A percentile compares a stretch with the other conserved stretches of the same genome.
Evolutionary conservation across 306 rosid genomes (phyloP).

Genomic region (Lathyrus sativus): DNA sequence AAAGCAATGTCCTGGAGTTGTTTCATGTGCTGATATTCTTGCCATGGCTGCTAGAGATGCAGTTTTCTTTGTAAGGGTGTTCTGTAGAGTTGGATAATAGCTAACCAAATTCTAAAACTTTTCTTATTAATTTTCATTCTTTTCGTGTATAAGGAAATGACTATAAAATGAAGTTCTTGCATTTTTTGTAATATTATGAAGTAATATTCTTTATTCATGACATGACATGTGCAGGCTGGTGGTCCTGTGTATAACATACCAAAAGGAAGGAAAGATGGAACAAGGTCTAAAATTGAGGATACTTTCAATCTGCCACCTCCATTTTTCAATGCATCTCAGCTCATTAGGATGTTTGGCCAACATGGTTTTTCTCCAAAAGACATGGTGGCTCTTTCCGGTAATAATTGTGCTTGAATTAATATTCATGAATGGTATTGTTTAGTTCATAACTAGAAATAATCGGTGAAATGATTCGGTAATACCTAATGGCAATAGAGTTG

Average conservation of each 20-base stretch:
- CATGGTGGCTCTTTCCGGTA: constrained; percentile 89
- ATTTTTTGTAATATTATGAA: too few relatives aligned
- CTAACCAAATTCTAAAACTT: too few relatives aligned
- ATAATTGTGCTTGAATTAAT: background rate
- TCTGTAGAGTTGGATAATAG: too few relatives aligned
- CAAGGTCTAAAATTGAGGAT: constrained; percentile 72
- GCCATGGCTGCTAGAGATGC: constrained; percentile 87
- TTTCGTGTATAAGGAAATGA: too few relatives aligned
- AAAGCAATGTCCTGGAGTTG: constrained; percentile 74
- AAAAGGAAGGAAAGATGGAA: constrained; percentile 83
- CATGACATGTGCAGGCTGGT: constrained; percentile 58
- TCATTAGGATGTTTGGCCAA: constrained; percentile 55
- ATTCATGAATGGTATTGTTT: too few relatives aligned
- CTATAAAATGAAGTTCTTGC: background rate
- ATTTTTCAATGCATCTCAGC: constrained; percentile 67
- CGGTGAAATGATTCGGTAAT: too few relatives aligned
- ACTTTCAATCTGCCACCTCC: constrained; percentile 69
- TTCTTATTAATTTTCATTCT: too few relatives aligned
- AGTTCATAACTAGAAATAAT: too few relatives aligned
- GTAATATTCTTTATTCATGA: background rate
- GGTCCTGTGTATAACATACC: constrained; percentile 82
- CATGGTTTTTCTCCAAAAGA: constrained; percentile 70
- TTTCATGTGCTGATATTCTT: constrained; percentile 89
- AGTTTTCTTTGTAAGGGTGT: constrained; percentile 57
- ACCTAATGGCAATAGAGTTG: too few relatives aligned